Base-by-base conservation (phyloP, 2,329 filamentous ascomycete genomes). In the Catunica adiposa region DNA sequence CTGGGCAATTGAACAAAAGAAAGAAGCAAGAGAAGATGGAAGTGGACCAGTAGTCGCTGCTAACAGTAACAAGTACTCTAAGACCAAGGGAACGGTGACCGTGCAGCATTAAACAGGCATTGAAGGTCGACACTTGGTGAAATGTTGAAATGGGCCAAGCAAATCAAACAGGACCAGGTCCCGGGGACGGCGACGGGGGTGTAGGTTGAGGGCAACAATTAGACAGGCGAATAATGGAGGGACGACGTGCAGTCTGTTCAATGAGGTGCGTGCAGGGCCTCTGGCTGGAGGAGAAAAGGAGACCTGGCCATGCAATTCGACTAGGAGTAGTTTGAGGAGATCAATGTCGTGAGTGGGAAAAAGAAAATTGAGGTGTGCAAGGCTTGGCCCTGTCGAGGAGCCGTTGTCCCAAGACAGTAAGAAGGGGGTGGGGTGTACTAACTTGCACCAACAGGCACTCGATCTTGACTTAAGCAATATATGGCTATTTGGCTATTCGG, bases 241-340 rank as follows among this genome's bases (percentile, higher is more conserved):
- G 51, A 53, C 40, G 15, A 51, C 23, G 47, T 25, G 17, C 22
- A 47, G 11, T 34, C 29, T 34, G 29, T 5, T 34, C 29, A 34
- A 34, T 34, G 29, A 34, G 54, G 54, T 55, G 47, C 17, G 51
- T 54, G 56, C 53, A 58, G 53, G 56, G 56, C 48, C 56, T 55
- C 53, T 58, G 25, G 11, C 29, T 34, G 29, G 29, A 29, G 26
- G 53, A 53, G 48, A 58, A 58, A 58, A 58, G 56, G 56, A 58
- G 56, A 5, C 29, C 29, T 34, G 29, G 5, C 29, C 29, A 34
- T 55, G 25, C 38, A 56, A 56, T 51, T 56, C 54, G 46, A 56
- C 46, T 34, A 51, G 53, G 54, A 42, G 34, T 11, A 34, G 29
- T 34, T 34, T 34, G 29, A 34, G 29, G 11, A 34, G 29, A 34